phyloP scores from a whole-genome alignment of 345 rosid genomes.

The Acer saccharum region DNA sequence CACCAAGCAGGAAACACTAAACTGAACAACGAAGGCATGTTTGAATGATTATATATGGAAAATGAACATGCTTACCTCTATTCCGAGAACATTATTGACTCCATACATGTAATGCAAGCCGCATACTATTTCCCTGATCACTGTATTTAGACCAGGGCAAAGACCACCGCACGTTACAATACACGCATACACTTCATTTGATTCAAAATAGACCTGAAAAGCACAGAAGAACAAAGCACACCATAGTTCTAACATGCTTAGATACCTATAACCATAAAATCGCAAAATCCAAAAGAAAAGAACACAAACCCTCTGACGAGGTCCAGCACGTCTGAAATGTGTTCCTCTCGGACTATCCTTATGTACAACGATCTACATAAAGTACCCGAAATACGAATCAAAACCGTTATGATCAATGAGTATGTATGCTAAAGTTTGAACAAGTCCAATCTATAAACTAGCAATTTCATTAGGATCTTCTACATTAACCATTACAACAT shows the following conservation, averaged over 20 bases:
- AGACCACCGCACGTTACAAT: constrained; percentile 93
- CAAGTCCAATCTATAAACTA: neutral
- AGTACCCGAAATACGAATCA: neutral
- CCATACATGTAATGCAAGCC: constrained; percentile 81
- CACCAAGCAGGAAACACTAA: neutral
- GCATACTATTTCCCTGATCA: constrained; percentile 81
- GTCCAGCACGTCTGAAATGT: constrained; percentile 94
- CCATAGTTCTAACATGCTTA: neutral
- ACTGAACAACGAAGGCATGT: neutral
- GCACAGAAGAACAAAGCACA: neutral
- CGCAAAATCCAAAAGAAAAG: neutral
- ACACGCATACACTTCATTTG: constrained; percentile 83
- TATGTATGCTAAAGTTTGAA: too few relatives aligned
- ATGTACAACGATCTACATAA: constrained; percentile 68
- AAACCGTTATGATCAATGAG: neutral
- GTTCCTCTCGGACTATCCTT: constrained; percentile 75
- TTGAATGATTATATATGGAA: neutral
- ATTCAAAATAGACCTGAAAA: constrained; percentile 64
- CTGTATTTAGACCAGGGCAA: constrained; percentile 90
- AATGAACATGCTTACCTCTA: constrained; percentile 51
- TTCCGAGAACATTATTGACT: constrained; percentile 71
- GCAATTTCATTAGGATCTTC: neutral
- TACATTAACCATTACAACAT: neutral
- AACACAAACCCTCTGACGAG: constrained; percentile 69
- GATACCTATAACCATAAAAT: neutral